A percentile compares a stretch with the other conserved stretches of the same genome.
Evolutionary conservation across 257 asterid species (phyloP).

Genomic region (Cordia subcordata): DNA sequence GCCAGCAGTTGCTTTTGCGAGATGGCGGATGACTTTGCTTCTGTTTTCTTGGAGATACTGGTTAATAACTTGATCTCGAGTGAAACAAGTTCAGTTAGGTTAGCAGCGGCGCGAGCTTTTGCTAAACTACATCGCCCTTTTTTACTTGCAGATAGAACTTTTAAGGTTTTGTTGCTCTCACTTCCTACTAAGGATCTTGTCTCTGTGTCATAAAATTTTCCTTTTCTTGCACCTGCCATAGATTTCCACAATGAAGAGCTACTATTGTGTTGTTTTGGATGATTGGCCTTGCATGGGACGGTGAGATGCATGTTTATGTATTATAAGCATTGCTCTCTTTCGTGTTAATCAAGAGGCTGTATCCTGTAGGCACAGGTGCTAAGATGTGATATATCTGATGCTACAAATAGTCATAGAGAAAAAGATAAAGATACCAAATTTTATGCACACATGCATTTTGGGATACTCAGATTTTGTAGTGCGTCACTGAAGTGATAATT

Average conservation of each 20-base stretch:
- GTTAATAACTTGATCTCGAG: slow-evolving; percentile 35
- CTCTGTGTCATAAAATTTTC: neutral
- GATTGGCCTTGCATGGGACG: too few species aligned
- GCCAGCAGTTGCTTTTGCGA: slow-evolving; percentile 75
- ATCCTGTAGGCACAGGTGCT: neutral
- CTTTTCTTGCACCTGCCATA: too few species aligned
- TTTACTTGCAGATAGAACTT: slow-evolving; percentile 59
- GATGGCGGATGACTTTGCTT: slow-evolving; percentile 64
- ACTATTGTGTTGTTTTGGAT: too few species aligned
- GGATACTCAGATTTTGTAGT: neutral
- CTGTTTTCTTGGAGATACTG: slow-evolving; percentile 71
- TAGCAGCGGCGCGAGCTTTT: slow-evolving; percentile 61
- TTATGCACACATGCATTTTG: neutral
- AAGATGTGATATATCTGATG: neutral
- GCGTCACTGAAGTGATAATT: slow-evolving; percentile 24
- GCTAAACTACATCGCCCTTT: slow-evolving; percentile 51
- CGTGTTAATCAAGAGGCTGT: neutral
- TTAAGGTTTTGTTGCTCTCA: slow-evolving; percentile 41
- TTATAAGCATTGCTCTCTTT: too few species aligned
- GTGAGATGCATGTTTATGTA: too few species aligned
- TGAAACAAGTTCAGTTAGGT: slow-evolving; percentile 47
- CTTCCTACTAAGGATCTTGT: neutral
- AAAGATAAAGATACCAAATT: too few species aligned
- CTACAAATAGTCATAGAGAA: neutral
- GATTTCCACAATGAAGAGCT: too few species aligned